Evolutionary conservation across 305 asterid species (phyloP).

Genomic region (Rubia peregrina): DNA sequence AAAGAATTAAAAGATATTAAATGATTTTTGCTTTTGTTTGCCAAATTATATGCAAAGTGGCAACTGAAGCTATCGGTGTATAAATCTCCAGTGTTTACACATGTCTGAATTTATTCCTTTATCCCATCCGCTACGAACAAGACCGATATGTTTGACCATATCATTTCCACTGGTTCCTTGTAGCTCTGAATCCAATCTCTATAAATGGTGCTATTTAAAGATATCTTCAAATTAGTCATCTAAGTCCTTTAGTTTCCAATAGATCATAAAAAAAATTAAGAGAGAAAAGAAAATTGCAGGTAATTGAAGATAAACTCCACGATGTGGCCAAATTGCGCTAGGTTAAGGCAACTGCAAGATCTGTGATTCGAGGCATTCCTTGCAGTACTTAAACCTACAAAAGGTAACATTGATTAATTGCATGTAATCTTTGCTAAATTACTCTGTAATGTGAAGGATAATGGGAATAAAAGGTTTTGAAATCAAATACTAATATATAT

Average conservation of each 20-base stretch:
- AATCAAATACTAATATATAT: no score
- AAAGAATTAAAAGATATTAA: no score
- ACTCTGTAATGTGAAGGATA: no score
- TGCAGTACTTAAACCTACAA: no score
- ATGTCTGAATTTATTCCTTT: neutral
- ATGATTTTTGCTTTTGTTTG: no score
- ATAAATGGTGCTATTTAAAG: neutral
- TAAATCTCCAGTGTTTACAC: neutral
- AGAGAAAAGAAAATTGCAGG: slow-evolving; percentile 42
- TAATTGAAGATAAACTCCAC: slow-evolving; percentile 55
- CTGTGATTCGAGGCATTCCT: no score
- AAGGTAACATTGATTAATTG: no score
- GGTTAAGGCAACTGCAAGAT: slow-evolving; percentile 54
- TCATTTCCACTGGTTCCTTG: neutral
- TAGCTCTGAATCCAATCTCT: neutral
- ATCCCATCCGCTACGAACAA: neutral
- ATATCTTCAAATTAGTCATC: neutral
- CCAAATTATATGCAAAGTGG: no score
- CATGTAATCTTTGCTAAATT: no score
- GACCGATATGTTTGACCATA: neutral
- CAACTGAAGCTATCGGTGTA: neutral
- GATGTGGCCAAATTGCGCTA: slow-evolving; percentile 48
- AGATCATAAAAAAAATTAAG: neutral
- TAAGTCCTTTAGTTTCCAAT: neutral
- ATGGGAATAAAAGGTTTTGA: no score